phyloP scores from a whole-genome alignment of 345 rosid genomes.

The Melaleuca alternifolia region DNA sequence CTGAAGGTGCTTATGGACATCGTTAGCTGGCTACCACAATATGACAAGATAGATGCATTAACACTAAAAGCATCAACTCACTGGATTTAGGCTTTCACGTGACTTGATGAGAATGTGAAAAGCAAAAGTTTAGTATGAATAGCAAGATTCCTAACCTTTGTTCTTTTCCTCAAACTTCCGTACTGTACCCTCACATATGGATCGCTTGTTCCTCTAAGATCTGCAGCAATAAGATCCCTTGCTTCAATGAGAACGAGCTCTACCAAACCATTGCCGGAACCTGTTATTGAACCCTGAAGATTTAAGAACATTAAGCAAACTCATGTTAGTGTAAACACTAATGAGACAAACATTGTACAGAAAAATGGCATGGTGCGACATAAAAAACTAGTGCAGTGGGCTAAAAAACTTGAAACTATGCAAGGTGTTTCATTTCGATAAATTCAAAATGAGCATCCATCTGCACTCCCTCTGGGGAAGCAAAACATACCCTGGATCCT shows the following conservation, averaged over 20 bases:
- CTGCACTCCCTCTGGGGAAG: not conserved
- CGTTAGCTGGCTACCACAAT: not conserved
- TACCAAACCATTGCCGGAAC: constrained; percentile 63
- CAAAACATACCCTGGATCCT: constrained; percentile 43
- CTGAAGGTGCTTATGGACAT: not conserved
- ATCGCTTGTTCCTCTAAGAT: constrained; percentile 96
- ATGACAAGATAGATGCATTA: not conserved
- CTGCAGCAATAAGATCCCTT: constrained; percentile 82
- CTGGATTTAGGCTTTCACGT: not conserved
- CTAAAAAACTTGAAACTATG: not conserved
- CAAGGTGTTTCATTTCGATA: not conserved
- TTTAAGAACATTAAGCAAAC: constrained; percentile 1
- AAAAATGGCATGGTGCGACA: not conserved
- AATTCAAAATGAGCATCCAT: not conserved
- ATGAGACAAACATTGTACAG: not conserved
- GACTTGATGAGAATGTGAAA: not conserved
- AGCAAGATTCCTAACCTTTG: constrained; percentile 50
- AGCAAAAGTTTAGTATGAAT: not conserved
- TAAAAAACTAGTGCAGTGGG: not conserved
- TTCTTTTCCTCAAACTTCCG: constrained; percentile 68
- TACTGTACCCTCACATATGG: constrained; percentile 93
- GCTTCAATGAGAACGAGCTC: constrained; percentile 89
- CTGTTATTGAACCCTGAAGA: constrained; percentile 32
- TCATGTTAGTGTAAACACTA: not conserved
- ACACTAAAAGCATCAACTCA: not conserved